These are phyloP conservation scores for Rhizopus sp. DNA, from an alignment of 371 early-diverging fungal genomes.

Conservation along the genomic window DNA sequence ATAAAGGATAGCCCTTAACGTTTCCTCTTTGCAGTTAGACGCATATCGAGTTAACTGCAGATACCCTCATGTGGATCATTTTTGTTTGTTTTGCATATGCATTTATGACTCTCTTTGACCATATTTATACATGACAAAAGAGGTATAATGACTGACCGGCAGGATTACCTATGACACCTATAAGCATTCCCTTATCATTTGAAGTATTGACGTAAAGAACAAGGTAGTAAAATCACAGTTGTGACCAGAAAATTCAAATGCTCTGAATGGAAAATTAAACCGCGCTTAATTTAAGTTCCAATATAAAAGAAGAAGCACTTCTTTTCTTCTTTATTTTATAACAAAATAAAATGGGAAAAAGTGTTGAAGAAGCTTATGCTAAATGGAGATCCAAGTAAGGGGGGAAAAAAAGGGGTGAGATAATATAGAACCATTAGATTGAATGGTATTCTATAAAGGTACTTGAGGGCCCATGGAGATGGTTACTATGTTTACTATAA, in stretches of 20 bases:
- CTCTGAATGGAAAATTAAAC: background rate
- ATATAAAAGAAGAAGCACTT: slow-evolving; percentile 27
- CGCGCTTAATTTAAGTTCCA: slow-evolving; percentile 18
- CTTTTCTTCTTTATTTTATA: background rate
- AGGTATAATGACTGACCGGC: too few relatives aligned
- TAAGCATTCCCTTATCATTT: background rate
- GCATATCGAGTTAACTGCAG: too few relatives aligned
- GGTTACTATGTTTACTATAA: slow-evolving; percentile 52
- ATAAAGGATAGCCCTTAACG: too few relatives aligned
- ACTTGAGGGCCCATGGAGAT: slow-evolving; percentile 45
- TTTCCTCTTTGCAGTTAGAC: too few relatives aligned
- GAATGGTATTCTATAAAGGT: slow-evolving; percentile 22
- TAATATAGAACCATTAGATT: background rate
- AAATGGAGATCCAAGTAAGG: slow-evolving; percentile 14
- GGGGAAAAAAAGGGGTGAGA: background rate
- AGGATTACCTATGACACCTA: too few relatives aligned
- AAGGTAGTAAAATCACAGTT: too few relatives aligned
- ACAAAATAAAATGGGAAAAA: slow-evolving; percentile 4
- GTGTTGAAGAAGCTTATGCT: slow-evolving; percentile 5
- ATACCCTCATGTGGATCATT: too few relatives aligned
- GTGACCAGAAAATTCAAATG: too few relatives aligned
- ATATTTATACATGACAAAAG: too few relatives aligned
- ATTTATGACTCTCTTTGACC: too few relatives aligned
- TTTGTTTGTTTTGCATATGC: too few relatives aligned
- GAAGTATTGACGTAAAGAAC: background rate